Percentiles rank a stretch among this genome's conserved stretches.
Conservation (phyloP, 495 filamentous ascomycete genomes). For the Corynascus novoguineensis region DNA sequence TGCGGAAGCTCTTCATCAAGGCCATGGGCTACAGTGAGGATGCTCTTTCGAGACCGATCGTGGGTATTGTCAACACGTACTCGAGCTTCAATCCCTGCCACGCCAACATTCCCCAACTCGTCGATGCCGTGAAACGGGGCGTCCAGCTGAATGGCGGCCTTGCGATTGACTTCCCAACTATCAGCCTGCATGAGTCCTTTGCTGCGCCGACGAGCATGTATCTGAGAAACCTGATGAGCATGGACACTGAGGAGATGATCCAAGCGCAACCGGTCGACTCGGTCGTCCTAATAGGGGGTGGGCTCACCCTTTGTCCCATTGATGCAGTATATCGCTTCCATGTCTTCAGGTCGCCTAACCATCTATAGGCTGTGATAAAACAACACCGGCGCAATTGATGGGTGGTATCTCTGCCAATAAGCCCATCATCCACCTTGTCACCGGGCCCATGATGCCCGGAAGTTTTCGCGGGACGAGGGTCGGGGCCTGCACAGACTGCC, state of each 20-base stretch:
- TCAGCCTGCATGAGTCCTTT: slow-evolving; percentile 59
- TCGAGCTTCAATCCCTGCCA: slow-evolving; percentile 66
- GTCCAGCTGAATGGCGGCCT: slow-evolving; percentile 56
- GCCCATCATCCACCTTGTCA: slow-evolving; percentile 56
- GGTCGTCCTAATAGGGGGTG: slow-evolving; percentile 60
- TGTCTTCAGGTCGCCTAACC: not conserved
- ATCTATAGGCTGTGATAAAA: slow-evolving; percentile 58
- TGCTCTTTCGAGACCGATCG: slow-evolving; percentile 57
- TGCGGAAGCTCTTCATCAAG: slow-evolving; percentile 67
- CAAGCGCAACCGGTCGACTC: slow-evolving; percentile 59
- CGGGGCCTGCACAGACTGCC: slow-evolving; percentile 62
- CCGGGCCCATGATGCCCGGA: slow-evolving; percentile 64
- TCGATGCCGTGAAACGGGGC: slow-evolving; percentile 60
- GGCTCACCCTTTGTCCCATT: slow-evolving; percentile 9
- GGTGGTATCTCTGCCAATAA: slow-evolving; percentile 66
- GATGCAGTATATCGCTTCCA: not conserved
- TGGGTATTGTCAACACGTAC: slow-evolving; percentile 62
- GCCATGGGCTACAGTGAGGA: slow-evolving; percentile 63
- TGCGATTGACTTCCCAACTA: slow-evolving; percentile 62
- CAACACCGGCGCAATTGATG: slow-evolving; percentile 63
- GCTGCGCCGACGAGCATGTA: slow-evolving; percentile 64
- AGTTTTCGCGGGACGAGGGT: slow-evolving; percentile 53
- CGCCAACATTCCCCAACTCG: slow-evolving; percentile 59
- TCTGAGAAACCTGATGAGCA: slow-evolving; percentile 61
- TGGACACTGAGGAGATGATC: slow-evolving; percentile 72